Base-by-base conservation (phyloP, 2,329 filamentous ascomycete species). In the Neonectria hederae region DNA sequence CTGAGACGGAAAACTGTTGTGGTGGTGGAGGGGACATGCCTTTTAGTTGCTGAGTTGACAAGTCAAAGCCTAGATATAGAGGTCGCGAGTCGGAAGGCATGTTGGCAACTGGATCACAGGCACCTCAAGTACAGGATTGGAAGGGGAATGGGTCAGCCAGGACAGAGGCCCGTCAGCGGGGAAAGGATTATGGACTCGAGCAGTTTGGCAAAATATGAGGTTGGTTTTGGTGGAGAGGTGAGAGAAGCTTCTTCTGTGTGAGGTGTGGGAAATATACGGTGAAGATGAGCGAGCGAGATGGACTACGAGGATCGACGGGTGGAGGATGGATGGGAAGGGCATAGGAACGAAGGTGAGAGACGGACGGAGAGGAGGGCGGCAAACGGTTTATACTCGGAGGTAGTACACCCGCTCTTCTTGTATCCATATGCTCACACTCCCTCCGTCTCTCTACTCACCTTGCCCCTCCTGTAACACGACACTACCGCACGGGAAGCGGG, bases 11-110 rank as follows among this genome's bases (percentile, higher is more conserved):
- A 22, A 10, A 26, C 28, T 42, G 24, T 21, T 24, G 21, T 40
- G 9, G 43, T 26, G 38, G 46, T 17, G 26, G 22, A 17, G 9
- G n/a, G 17, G 24, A 54, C 68, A 17, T 79, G 89, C 93, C 94
- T 86, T 99, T 98, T 62, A 98, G 86, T 78, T 98, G 95, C 80
- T 98, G 96, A 62, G 96, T 98, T 46, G 94, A 97, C 65, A 98
- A 90, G 81, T 99, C 96, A 78, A 98, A 94, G 65, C 96, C 96
- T 75, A 97, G 85, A 77, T 97, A 97, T 65, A 97, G 83, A 19
- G 92, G 90, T 84, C 66, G 72, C 9, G 63, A 66, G 52, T 73
- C 71, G 2, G 67, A 62, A 46, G 69, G 56, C 63, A 63, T 58
- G 11, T 49, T 52, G 57, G 54, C 26, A 28, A 30, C 24, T 32